Evolutionary conservation across 768 basidiomycete species (phyloP).

Genomic region (Boletus reticulatus): DNA sequence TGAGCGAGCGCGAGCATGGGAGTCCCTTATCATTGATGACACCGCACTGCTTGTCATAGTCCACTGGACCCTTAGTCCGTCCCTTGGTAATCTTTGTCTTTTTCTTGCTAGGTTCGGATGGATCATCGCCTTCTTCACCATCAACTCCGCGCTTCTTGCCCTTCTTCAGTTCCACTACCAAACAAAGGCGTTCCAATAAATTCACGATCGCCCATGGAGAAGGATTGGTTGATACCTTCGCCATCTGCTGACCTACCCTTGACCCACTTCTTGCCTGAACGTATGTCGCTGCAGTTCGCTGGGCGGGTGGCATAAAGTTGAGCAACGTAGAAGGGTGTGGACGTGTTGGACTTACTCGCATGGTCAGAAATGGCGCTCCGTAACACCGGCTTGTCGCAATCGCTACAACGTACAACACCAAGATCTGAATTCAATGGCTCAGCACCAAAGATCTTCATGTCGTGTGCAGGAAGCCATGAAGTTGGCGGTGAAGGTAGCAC

Average conservation of each 20-base stretch:
- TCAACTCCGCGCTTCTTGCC: constrained; percentile 83
- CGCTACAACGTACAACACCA: constrained; percentile 66
- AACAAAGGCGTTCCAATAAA: constrained; percentile 1
- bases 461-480: constrained; percentile 78
- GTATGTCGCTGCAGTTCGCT: constrained; percentile 65
- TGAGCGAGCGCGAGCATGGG: constrained; percentile 92
- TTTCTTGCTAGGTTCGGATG: constrained; percentile 69
- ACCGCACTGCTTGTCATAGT: constrained; percentile 91
- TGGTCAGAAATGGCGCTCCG: constrained; percentile 76
- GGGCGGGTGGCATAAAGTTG: constrained; percentile 11
- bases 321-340: neutral
- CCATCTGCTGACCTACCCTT: constrained; percentile 53
- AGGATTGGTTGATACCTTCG: constrained; percentile 38
- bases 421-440: constrained; percentile 71
- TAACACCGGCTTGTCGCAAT: constrained; percentile 80
- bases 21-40: constrained; percentile 95
- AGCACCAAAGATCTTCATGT: constrained; percentile 87
- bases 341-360: constrained; percentile 47
- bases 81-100: constrained; percentile 81
- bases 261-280: constrained; percentile 50
- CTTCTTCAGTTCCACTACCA: constrained; percentile 42
- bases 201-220: neutral
- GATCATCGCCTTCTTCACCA: constrained; percentile 63
- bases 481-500: constrained; percentile 71
- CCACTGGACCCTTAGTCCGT: constrained; percentile 80